Base-by-base conservation (phyloP, 768 basidiomycete genomes). In the Suillus placidus region DNA sequence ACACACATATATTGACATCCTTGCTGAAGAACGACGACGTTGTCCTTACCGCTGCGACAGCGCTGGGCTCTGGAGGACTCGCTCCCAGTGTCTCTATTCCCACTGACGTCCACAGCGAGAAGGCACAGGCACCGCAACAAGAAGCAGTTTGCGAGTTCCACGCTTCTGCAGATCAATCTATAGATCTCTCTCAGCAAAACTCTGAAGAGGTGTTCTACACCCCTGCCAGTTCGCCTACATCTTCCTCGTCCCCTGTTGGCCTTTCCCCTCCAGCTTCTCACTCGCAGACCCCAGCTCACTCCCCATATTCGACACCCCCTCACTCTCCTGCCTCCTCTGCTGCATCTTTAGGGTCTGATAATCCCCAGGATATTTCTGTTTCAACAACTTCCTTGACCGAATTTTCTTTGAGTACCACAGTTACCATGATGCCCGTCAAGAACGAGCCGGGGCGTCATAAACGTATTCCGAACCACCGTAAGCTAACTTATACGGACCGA, bases 201-300 rank as follows among this genome's bases (percentile, higher is more conserved):
- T 67, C 71, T 18, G 82, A 80, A 66, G 76, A 78, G 42, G 78
- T 83, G 32, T 91, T 88, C 75, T 91, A 87, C 73, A 91, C 89
- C 1, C 88, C 88, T 20, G 78, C 80, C 65, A 78, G 84, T 14
- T 85, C 87, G 6, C 87, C 87, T 20, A 78, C 83, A 40, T 78
- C 82, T 4, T 86, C 86, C 7, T 75, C 77, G 13, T 80, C 83
- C 40, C 37, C 79, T 63, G 71, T 75, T 64, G 73, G 74, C 62
- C 74, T 57, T 71, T 77, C 62, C 69, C 75, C 45, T 71, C 69
- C 60, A 68, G 70, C 26, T 66, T 73, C 58, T 62, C 73, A 51
- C 35, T 20, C 63, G 47, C 64, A 57, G 35, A 47, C 67, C 65
- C 16, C 75, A 68, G 64, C 58, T 42, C 40, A 14, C 66, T 67